A percentile compares a stretch with the other conserved stretches of the same genome.
Conservation (phyloP, 768 basidiomycete species). For the Pholiota conissans region DNA sequence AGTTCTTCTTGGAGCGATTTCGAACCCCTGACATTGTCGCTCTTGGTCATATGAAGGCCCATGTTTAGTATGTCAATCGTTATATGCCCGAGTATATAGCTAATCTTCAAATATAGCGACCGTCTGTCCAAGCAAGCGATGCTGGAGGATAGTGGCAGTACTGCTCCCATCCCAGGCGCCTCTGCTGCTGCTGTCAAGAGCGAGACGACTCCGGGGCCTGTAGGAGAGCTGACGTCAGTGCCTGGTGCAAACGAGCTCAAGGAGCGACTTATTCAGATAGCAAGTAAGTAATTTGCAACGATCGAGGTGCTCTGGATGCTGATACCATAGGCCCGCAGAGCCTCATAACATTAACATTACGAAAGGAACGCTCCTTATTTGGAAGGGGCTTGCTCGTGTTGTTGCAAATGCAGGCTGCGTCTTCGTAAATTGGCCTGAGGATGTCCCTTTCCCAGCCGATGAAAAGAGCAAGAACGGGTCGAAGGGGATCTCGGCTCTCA, state of each 20-base stretch:
- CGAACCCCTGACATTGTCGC: not conserved
- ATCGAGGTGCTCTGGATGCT: not conserved
- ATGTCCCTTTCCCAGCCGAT: slow-evolving; percentile 2
- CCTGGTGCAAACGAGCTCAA: not conserved
- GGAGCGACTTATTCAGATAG: not conserved
- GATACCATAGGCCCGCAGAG: not conserved
- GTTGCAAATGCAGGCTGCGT: slow-evolving; percentile 4
- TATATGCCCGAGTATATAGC: no score
- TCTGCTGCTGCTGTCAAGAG: not conserved
- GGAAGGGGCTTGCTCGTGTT: not conserved
- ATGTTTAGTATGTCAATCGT: slow-evolving; percentile 4
- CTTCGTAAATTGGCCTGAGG: slow-evolving; percentile 5
- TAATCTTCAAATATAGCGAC: not conserved
- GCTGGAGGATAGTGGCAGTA: not conserved
- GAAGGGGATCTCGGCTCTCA: slow-evolving; percentile 4
- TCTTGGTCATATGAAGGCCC: slow-evolving; percentile 2
- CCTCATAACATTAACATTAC: not conserved
- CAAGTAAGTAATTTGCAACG: not conserved
- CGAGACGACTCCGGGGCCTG: not conserved
- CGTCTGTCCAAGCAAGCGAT: not conserved
- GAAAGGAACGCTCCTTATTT: not conserved
- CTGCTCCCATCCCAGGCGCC: no score
- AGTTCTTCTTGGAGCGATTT: slow-evolving; percentile 3
- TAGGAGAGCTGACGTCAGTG: not conserved
- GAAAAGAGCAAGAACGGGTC: not conserved